Evolutionary conservation across 768 basidiomycete genomes (phyloP).

Genomic region (Lepiota brunneoincarnata): DNA sequence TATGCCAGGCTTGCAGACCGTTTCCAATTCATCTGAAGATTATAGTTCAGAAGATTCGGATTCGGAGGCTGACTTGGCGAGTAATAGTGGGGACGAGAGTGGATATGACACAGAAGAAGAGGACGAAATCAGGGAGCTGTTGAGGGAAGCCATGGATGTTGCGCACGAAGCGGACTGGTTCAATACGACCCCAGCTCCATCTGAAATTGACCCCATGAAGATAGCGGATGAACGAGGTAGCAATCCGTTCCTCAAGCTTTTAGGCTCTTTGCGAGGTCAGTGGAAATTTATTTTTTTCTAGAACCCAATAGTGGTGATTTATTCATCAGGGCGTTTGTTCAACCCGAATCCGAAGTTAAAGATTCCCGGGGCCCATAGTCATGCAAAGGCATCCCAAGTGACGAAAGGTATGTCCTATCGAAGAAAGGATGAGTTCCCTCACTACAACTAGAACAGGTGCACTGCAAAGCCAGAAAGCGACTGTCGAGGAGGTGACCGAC

Average conservation of each 20-base stretch:
- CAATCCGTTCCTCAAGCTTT: constrained; percentile 77
- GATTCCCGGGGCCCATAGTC: constrained; percentile 23
- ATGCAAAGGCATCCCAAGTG: constrained; percentile 19
- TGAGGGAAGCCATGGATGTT: constrained; percentile 73
- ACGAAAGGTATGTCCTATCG: constrained; percentile 17
- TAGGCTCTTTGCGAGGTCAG: constrained; percentile 72
- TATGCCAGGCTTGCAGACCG: constrained; percentile 67
- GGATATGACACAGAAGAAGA: constrained; percentile 66
- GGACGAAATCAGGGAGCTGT: constrained; percentile 56
- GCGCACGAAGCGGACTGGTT: constrained; percentile 60
- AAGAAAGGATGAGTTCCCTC: not conserved
- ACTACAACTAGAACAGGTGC: not conserved
- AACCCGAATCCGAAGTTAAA: constrained; percentile 41
- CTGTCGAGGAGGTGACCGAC: constrained; percentile 73
- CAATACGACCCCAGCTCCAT: constrained; percentile 35
- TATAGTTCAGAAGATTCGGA: constrained; percentile 36
- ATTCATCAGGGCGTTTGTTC: constrained; percentile 61
- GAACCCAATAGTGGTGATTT: not conserved
- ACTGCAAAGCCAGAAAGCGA: constrained; percentile 41
- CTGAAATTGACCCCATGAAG: constrained; percentile 42
- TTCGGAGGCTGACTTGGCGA: constrained; percentile 33
- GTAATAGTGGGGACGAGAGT: constrained; percentile 34
- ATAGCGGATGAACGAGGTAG: constrained; percentile 50
- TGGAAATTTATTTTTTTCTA: constrained; percentile 3
- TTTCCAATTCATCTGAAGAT: constrained; percentile 58